Evolutionary conservation across 768 basidiomycete species (phyloP).

Genomic region (Mycena kentingensis): DNA sequence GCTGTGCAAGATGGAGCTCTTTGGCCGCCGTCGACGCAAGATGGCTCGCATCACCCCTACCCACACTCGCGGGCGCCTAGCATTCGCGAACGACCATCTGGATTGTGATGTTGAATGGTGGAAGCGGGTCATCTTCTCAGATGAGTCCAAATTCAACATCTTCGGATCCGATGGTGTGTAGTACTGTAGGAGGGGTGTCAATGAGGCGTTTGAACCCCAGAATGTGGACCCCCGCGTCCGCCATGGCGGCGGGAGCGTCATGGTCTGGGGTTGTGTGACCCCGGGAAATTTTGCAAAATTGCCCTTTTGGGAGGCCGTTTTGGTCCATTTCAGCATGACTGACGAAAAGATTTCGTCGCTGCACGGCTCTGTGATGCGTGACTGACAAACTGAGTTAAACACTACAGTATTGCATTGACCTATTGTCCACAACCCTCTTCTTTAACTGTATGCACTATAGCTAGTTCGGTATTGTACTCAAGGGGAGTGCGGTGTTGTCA

Average conservation of each 20-base stretch:
- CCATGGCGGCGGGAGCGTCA: constrained; percentile 27
- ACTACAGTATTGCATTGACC: too few relatives aligned
- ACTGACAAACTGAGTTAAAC: too few relatives aligned
- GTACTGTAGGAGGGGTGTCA: constrained; percentile 22
- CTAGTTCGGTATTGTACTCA: too few relatives aligned
- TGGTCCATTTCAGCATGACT: too few relatives aligned
- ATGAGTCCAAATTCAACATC: constrained; percentile 29
- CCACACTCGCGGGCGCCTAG: constrained; percentile 7
- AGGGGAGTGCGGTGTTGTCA: too few relatives aligned
- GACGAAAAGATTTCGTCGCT: too few relatives aligned
- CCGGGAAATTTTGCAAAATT: too few relatives aligned
- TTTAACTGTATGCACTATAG: too few relatives aligned
- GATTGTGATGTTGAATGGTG: constrained; percentile 23
- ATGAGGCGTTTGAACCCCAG: constrained; percentile 15
- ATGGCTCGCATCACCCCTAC: constrained; percentile 18
- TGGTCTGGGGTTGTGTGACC: constrained; percentile 33
- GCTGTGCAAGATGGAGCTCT: background rate
- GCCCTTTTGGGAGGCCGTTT: too few relatives aligned
- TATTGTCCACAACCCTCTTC: too few relatives aligned
- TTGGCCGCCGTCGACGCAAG: background rate
- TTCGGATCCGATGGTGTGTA: constrained; percentile 26
- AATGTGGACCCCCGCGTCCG: constrained; percentile 22
- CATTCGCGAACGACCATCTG: constrained; percentile 20
- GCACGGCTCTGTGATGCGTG: too few relatives aligned
- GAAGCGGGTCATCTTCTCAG: constrained; percentile 23